Evolutionary conservation across 2,329 filamentous ascomycete species (phyloP).

Genomic region (Colletotrichum sp.): DNA sequence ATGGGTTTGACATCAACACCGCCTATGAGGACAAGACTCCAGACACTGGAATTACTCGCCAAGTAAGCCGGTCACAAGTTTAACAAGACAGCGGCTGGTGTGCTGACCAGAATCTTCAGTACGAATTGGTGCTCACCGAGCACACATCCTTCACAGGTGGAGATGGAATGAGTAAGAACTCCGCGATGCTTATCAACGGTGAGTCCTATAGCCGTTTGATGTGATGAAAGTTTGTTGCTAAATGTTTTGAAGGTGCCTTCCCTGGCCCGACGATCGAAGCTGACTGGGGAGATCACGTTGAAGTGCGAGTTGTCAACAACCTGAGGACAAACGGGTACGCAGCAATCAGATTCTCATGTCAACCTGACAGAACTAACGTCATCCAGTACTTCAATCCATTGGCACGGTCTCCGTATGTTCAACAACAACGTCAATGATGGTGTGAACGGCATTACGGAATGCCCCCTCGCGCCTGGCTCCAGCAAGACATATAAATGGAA

Average conservation of each 20-base stretch:
- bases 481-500: slow-evolving; percentile 39
- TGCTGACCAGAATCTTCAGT: slow-evolving; percentile 2
- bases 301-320: slow-evolving; percentile 71
- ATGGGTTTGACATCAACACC: slow-evolving; percentile 33
- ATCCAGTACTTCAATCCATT: slow-evolving; percentile 48
- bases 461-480: slow-evolving; percentile 41
- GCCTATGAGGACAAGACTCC: slow-evolving; percentile 35
- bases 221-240: background rate
- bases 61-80: background rate
- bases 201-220: background rate
- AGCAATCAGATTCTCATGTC: background rate
- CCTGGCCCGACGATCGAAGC: slow-evolving; percentile 53
- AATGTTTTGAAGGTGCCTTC: slow-evolving; percentile 11
- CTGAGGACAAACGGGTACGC: slow-evolving; percentile 49
- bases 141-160: slow-evolving; percentile 8
- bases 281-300: slow-evolving; percentile 55
- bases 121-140: slow-evolving; percentile 21
- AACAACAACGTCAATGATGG: slow-evolving; percentile 52
- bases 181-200: slow-evolving; percentile 28
- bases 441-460: slow-evolving; percentile 47
- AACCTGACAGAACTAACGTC: background rate
- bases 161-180: slow-evolving; percentile 24
- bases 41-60: slow-evolving; percentile 26
- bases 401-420: slow-evolving; percentile 53
- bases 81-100: background rate